These are phyloP conservation scores for Chloropicon primus DNA, from an alignment of 139 green algal species.

Conservation along the genomic window DNA sequence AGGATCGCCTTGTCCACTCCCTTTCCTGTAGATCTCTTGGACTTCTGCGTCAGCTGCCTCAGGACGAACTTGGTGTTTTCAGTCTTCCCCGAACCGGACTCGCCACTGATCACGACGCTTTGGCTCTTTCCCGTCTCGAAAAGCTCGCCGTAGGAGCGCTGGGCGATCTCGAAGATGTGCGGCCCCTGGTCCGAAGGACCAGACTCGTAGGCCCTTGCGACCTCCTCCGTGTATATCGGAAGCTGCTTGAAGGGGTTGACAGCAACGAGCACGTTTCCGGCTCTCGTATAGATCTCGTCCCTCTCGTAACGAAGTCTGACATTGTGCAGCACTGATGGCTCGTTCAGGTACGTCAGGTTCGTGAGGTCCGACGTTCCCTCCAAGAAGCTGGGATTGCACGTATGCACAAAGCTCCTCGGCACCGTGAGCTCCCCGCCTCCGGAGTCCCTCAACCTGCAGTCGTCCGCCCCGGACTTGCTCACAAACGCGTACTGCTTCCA, in stretches of 20 bases:
- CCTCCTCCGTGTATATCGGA: constrained; percentile 54
- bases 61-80: constrained; percentile 26
- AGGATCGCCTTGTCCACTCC: constrained; percentile 48
- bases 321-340: constrained; percentile 70
- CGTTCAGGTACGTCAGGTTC: constrained; percentile 69
- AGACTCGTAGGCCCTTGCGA: constrained; percentile 8
- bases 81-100: constrained; percentile 28
- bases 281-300: constrained; percentile 68
- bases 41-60: constrained; percentile 53
- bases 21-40: neutral
- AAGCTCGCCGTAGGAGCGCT: constrained; percentile 75
- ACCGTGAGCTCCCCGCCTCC: neutral
- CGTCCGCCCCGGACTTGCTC: neutral
- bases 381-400: neutral
- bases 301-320: constrained; percentile 35
- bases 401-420: neutral
- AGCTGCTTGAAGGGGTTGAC: constrained; percentile 74
- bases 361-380: constrained; percentile 46
- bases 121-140: constrained; percentile 29
- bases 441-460: neutral
- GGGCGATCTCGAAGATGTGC: constrained; percentile 23
- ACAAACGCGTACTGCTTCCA: neutral
- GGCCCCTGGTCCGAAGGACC: constrained; percentile 3
- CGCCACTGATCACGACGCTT: constrained; percentile 37
- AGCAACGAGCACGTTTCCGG: constrained; percentile 73